Percentiles rank a stretch among this genome's conserved stretches.
phyloP scores from a whole-genome alignment of 2,329 filamentous ascomycete species.

The Trichophyton verrucosum region DNA sequence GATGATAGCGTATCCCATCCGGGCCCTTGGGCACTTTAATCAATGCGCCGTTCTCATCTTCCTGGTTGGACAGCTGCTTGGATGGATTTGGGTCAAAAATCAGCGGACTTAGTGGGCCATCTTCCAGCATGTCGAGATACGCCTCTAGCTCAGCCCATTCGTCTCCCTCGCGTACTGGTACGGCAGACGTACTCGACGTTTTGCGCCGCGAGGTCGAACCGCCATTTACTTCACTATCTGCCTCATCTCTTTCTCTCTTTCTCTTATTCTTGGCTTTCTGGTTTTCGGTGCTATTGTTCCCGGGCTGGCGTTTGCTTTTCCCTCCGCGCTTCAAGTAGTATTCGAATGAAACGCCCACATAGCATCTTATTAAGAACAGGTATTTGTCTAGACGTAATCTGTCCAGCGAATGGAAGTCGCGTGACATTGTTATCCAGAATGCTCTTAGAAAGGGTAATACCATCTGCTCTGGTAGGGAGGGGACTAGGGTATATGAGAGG shows the following conservation, averaged over 20 bases:
- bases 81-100: constrained; percentile 25
- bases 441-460: constrained; percentile 42
- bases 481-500: constrained; percentile 56
- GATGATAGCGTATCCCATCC: constrained; percentile 74
- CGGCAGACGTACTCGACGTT: constrained; percentile 7
- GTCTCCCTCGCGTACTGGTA: constrained; percentile 12
- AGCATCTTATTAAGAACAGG: constrained; percentile 66
- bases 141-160: constrained; percentile 21
- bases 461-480: constrained; percentile 42
- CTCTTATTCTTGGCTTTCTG: constrained; percentile 23
- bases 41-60: constrained; percentile 11
- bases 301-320: constrained; percentile 4
- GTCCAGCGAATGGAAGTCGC: constrained; percentile 60
- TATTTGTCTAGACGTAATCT: constrained; percentile 85
- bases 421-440: constrained; percentile 59
- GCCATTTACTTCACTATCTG: constrained; percentile 10
- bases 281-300: not conserved
- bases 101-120: constrained; percentile 28
- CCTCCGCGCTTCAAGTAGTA: constrained; percentile 24
- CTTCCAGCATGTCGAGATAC: constrained; percentile 30
- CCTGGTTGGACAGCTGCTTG: not conserved
- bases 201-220: not conserved
- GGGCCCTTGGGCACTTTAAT: constrained; percentile 47
- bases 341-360: constrained; percentile 58
- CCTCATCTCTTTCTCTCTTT: constrained; percentile 10